Conservation (phyloP, 208 protist species). For the Tritrichomonas musculus region DNA sequence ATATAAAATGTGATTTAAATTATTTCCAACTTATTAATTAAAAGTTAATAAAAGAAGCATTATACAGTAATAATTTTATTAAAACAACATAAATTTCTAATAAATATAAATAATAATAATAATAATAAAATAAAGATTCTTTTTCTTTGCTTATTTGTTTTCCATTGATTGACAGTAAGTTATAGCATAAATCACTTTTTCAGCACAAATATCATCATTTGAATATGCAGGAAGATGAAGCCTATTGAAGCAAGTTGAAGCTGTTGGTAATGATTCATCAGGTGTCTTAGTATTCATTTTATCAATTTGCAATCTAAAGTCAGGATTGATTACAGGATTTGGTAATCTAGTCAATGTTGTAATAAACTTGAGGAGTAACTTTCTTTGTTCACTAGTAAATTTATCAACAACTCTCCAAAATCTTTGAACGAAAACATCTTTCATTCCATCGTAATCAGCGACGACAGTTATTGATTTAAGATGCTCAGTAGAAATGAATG, state of each 20-base stretch:
- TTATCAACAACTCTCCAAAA: neutral
- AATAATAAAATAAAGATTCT: too few species aligned
- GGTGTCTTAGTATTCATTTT: neutral
- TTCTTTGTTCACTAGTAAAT: neutral
- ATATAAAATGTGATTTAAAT: too few species aligned
- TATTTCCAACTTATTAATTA: too few species aligned
- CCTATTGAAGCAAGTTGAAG: neutral
- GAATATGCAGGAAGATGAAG: neutral
- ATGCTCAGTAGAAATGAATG: neutral
- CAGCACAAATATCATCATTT: neutral
- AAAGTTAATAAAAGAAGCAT: too few species aligned
- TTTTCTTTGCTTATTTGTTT: constrained; percentile 31
- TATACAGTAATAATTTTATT: too few species aligned
- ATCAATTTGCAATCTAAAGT: neutral
- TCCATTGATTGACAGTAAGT: neutral
- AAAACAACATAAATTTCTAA: too few species aligned
- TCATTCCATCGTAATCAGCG: neutral
- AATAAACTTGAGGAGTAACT: neutral
- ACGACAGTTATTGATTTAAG: neutral
- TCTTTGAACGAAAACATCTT: neutral
- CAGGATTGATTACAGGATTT: neutral
- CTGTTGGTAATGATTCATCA: neutral
- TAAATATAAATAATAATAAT: too few species aligned
- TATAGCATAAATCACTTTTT: neutral
- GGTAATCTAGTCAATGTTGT: constrained; percentile 3